Evolutionary conservation across 1,284 basidiomycete genomes (phyloP), one percentile per base, ranked within the genome.

Genomic region (Ceratobasidium sp.): DNA sequence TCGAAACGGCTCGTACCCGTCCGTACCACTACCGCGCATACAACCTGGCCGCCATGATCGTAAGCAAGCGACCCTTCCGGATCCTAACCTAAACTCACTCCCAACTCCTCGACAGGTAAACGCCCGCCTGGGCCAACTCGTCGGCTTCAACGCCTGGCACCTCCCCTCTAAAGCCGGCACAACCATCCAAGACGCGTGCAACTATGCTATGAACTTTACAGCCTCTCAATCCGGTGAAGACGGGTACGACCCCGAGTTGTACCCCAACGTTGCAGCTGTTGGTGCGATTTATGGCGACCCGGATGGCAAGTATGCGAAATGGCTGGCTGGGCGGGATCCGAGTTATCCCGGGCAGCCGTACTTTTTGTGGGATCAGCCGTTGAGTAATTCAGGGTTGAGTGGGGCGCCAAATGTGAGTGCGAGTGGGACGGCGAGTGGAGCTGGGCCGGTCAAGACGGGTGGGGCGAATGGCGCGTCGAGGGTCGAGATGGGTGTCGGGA

Each of bases 281-380:
- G 75, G 72, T 33, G 51, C 64, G 16, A 30, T 38, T 16, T 74
- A 66, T 46, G 61, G 72, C 1, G 75, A 75, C 49, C 72, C 75
- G 21, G 63, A 40, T 36, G 74, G 67, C 18, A 74, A 75, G 46
- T 75, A 75, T 48, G 48, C 74, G 0, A 3, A 42, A 14, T 75
- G 54, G 46, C 62, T 75, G 21, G 78, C 81, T 44, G 76, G 78
- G 9, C 80, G 78, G 0, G 79, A 82, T 23, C 76, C 78, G 3
- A 74, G 75, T 3, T 87, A 86, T 76, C 79, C 81, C 16, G 74
- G 76, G 0, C 81, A 86, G 73, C 82, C 85, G 33, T 84, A 81
- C 75, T 86, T 86, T 78, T 78, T 87, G 70, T 87, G 84, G 84
- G 81, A 85, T 76, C 86, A 86, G 76, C 85, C 86, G 0, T 79